These are phyloP conservation scores for Pythium rishiriense DNA, from an alignment of 352 stramenopile genomes.

Conservation along the genomic window DNA sequence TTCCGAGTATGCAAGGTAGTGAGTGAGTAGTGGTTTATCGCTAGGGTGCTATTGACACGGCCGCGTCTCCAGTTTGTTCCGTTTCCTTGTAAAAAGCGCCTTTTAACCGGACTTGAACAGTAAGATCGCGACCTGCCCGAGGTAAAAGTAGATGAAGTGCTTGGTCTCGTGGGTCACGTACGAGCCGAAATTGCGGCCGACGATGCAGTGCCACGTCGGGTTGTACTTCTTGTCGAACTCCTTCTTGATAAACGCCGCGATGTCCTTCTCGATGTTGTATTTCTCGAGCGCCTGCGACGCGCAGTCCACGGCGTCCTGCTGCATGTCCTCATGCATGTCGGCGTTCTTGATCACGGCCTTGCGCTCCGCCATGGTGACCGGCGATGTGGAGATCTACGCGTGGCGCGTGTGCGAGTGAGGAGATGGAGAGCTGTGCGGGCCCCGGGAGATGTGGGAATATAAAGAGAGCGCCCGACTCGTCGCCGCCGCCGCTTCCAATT, in stretches of 20 bases:
- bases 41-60: constrained; percentile 8
- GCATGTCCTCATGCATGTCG: constrained; percentile 99
- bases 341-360: constrained; percentile 99
- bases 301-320: constrained; percentile 99
- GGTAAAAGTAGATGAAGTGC: constrained; percentile 97
- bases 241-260: constrained; percentile 93
- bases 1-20: constrained; percentile 3
- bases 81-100: neutral
- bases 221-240: constrained; percentile 94
- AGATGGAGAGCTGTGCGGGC: neutral
- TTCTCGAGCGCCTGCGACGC: constrained; percentile 98
- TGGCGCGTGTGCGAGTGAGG: constrained; percentile 15
- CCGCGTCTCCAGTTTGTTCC: neutral
- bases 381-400: neutral
- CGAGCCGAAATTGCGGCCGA: constrained; percentile 93
- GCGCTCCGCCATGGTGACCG: constrained; percentile 83
- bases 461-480: neutral
- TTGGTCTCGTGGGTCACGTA: constrained; percentile 94
- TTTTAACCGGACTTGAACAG: constrained; percentile 92
- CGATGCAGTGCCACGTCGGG: constrained; percentile 94
- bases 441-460: constrained; percentile 2
- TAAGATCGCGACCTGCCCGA: constrained; percentile 92
- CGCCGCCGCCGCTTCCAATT: neutral
- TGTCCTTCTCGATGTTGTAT: constrained; percentile 99
- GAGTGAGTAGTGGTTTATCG: neutral